Evolutionary conservation across 352 stramenopile species (phyloP), one percentile per base, ranked within the genome.

Genomic region (Phytophthora sojae): DNA sequence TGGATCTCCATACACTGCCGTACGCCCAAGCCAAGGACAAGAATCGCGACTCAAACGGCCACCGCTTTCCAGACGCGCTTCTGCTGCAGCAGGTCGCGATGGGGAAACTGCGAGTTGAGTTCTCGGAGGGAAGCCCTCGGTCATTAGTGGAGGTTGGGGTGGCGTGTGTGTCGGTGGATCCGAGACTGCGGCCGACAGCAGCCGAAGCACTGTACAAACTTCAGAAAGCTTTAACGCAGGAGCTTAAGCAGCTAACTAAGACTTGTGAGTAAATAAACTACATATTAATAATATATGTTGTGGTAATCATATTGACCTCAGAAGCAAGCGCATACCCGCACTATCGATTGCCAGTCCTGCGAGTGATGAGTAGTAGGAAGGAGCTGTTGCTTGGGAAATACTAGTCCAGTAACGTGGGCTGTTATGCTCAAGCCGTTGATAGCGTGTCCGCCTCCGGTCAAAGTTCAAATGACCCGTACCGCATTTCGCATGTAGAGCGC

Each of bases 281-380:
- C n/a, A n/a, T n/a, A n/a, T n/a, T n/a, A n/a, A n/a, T n/a, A n/a
- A n/a, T n/a, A n/a, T n/a, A n/a, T n/a, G n/a, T n/a, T n/a, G n/a
- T n/a, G n/a, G n/a, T n/a, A n/a, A n/a, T n/a, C n/a, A n/a, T n/a
- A n/a, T n/a, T n/a, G n/a, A n/a, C n/a, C n/a, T n/a, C n/a, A n/a
- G n/a, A n/a, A n/a, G n/a, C n/a, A n/a, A n/a, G 7, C 94, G 89
- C 61, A 94, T 89, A 69, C 98, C 93, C 7, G 77, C 30, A 57
- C 71, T 67, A 69, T 69, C 62, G 6, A 77, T 64, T 15, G 67
- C 70, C 6, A 95, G 42, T 32, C 58, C 47, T 5, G 76, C 29
- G n/a, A n/a, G n/a, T n/a, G n/a, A n/a, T n/a, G n/a, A n/a, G n/a
- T n/a, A n/a, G n/a, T n/a, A n/a, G n/a, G n/a, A n/a, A 90, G 61